Evolutionary conservation across 805 yeast species (phyloP), one percentile per base, ranked within the genome.

Genomic region (Pichia pseudocactophila): DNA sequence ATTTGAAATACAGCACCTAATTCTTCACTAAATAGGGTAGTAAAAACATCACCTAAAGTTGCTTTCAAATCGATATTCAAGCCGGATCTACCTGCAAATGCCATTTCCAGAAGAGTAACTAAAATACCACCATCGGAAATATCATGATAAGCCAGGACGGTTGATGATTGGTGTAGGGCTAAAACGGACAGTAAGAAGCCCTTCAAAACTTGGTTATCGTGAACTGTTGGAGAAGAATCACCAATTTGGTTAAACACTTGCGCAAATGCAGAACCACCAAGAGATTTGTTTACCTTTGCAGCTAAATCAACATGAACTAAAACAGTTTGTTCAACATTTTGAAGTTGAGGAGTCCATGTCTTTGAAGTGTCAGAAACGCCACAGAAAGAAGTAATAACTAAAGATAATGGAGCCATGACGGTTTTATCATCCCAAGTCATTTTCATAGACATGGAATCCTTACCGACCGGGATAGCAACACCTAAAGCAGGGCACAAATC

Each of bases 401-500:
- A 75, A 11, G 97, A 82, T 58, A 92, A 69, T 37, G 99, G 99
- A n/a, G 97, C 87, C 48, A 92, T 80, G 34, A 92, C 97, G 63
- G 87, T 95, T 55, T 82, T 85, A 50, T 79, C 76, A 39, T 74
- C 85, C 99, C 99, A 92, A 57, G 82, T 81, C 97, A 92, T 92
- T 69, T 88, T 87, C 98, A 92, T 90, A 18, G 97, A 88, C 96
- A 92, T 88, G 30, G 97, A 88, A 64, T 92, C 99, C 68, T 92
- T 92, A 52, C 99, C 99, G 30, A 92, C 99, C 12, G 99, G 99
- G 45, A 92, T 87, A 17, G 94, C 73, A 48, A 92, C 67, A 35
- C 95, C 97, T 51, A 92, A 73, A 46, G 76, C 90, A 18, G 97
- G 97, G 66, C 98, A 92, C 55, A 94, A 71, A 50, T 87, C 97